Base-by-base conservation (phyloP, 2,329 filamentous ascomycete species). In the Lasiodiplodia theobromae region DNA sequence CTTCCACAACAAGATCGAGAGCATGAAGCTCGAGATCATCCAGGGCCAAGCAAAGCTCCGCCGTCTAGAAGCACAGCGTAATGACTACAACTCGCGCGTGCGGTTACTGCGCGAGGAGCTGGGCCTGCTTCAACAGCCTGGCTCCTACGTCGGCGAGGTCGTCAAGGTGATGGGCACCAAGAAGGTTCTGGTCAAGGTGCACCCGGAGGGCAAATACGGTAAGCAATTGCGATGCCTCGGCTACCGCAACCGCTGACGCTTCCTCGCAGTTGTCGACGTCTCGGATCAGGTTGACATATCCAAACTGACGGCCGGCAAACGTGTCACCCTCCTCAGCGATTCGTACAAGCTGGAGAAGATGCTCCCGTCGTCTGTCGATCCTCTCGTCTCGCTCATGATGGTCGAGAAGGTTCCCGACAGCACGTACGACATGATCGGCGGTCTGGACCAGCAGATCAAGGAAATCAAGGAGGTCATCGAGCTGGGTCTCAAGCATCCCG, bases 391-490 rank as follows among this genome's bases (percentile, higher is more conserved):
- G 44, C 92, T 99, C 80, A 99, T 99, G 96, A 99, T 99, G 96
- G 96, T 99, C 65, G 96, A 99, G 81, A 99, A 99, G 87, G 96
- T 99, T 18, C 96, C 96, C 18, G 96, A 99, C 86, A 97, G 94
- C 85, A 99, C 96, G 79, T 99, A 99, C 86, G 96, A 99, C 84
- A 99, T 99, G 96, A 99, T 99, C 80, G 96, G 96, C 83, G 96
- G 96, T 73, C 85, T 99, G 71, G 96, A 99, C 80, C 95, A 99
- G 81, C 96, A 99, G 80, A 98, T 99, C 85, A 98, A 99, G 85
- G 96, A 99, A 81, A 99, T 99, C 86, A 99, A 99, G 84, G 96
- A 99, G 83, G 96, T 99, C 76, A 98, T 99, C 80, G 96, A 99
- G 85, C 91, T 99, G 54, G 96, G 96, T 73, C 89, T 99, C 71